Conservation (phyloP, 306 rosid genomes). For the Lablab purpureus region DNA sequence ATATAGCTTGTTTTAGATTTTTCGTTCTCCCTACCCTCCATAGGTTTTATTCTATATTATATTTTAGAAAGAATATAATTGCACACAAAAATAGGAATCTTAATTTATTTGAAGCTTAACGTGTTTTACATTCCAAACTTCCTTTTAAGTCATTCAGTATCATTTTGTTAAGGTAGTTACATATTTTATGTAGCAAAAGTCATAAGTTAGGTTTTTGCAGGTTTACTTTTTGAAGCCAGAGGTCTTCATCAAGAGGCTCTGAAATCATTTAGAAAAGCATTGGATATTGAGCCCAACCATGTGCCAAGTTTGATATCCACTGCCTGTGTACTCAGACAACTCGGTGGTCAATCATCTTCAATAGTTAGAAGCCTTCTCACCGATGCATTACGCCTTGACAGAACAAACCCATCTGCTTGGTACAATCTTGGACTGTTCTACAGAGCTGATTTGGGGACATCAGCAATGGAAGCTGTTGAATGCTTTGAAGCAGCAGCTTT, state of each 20-base stretch:
- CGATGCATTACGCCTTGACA: constrained; percentile 83
- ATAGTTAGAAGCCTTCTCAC: constrained; percentile 82
- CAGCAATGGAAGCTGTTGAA: constrained; percentile 70
- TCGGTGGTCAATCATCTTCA: constrained; percentile 73
- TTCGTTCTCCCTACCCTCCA: neutral
- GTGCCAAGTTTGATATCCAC: constrained; percentile 87
- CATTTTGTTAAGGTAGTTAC: constrained; percentile 4
- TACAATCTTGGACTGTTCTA: constrained; percentile 89
- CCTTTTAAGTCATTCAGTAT: neutral
- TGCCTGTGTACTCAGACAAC: constrained; percentile 69
- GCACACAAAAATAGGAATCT: constrained; percentile 5
- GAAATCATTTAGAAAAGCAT: constrained; percentile 71
- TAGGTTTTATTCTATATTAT: neutral
- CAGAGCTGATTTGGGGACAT: constrained; percentile 63
- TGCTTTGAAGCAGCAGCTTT: constrained; percentile 84
- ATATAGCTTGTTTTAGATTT: constrained; percentile 21
- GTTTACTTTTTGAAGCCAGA: constrained; percentile 75
- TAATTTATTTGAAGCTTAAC: neutral
- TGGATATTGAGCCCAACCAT: constrained; percentile 78
- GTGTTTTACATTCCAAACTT: neutral
- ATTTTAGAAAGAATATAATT: neutral
- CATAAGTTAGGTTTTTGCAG: constrained; percentile 46
- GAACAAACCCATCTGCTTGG: constrained; percentile 81
- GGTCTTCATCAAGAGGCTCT: constrained; percentile 79
- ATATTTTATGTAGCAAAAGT: neutral